Base-by-base conservation (phyloP, 2,329 filamentous ascomycete genomes). In the Neofusicoccum parvum region DNA sequence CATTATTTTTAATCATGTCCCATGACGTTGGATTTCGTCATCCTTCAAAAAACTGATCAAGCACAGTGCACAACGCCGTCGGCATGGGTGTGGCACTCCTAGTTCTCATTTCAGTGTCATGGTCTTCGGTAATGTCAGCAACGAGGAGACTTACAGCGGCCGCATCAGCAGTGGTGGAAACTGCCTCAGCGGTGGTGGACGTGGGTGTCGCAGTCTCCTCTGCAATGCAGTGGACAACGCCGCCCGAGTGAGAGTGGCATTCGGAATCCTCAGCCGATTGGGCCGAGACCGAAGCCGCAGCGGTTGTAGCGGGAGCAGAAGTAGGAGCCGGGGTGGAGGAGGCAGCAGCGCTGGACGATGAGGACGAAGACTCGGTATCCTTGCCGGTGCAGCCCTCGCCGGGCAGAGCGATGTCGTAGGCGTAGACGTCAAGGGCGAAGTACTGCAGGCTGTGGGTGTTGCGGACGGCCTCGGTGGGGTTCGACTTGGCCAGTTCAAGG, bases 391-490 rank as follows among this genome's bases (percentile, higher is more conserved):
- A 91, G 0, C 88, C 88, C 34, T 83, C 80, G 0, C 88, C 88
- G 0, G 88, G 88, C 5, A 86, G 79, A 7, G 86, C 86, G 70
- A 91, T 82, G 67, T 91, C 88, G 68, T 84, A 87, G 0, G 88
- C 88, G 74, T 88, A 91, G 1, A 81, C 87, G 66, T 90, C 87
- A 6, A 90, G 82, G 4, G 89, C 88, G 73, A 92, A 91, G 75
- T 88, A 89, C 76, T 90, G 87, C 48, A 91, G 79, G 0, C 84
- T 82, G 68, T 90, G 83, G 37, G 84, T 88, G 76, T 91, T 88
- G 34, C 82, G 78, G 3, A 80, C 83, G 5, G 83, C 77, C 2
- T 83, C 79, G 32, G 82, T 80, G 4, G 80, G 76, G 7, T 85
- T 82, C 7, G 82, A 77, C 67, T 79, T 74, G 0, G 87, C 86